Conservation (phyloP, 2,329 filamentous ascomycete genomes). For the Penicillium italicum region DNA sequence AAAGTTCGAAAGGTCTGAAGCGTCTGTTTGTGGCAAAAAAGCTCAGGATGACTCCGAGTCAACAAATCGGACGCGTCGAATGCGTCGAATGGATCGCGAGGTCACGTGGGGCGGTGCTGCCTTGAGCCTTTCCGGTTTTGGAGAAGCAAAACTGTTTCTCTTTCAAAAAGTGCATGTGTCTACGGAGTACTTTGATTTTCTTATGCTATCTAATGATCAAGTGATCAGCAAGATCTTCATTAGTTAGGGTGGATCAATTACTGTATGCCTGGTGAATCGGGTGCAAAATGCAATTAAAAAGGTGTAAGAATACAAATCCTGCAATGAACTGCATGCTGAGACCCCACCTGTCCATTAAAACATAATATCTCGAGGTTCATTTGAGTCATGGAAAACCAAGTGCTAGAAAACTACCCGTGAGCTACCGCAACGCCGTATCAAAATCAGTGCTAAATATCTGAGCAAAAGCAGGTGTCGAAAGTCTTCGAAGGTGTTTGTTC, state of each 20-base stretch:
- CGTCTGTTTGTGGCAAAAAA: slow-evolving; percentile 25
- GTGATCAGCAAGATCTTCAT: background rate
- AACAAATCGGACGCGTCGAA: slow-evolving; percentile 31
- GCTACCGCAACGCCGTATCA: background rate
- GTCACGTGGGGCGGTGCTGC: slow-evolving; percentile 33
- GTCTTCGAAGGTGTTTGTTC: background rate
- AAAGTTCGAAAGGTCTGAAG: background rate
- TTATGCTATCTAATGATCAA: background rate
- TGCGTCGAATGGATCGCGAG: slow-evolving; percentile 36
- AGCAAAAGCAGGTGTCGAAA: background rate
- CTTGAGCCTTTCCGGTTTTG: slow-evolving; percentile 9
- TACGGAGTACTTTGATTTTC: background rate
- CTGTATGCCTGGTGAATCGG: background rate
- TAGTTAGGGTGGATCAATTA: background rate
- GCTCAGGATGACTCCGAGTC: slow-evolving; percentile 4
- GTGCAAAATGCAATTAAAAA: background rate
- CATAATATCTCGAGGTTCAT: background rate
- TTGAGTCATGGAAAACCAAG: background rate
- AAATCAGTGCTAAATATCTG: background rate
- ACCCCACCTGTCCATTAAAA: background rate
- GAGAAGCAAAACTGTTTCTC: background rate
- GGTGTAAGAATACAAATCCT: slow-evolving; percentile 6
- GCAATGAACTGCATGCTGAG: background rate
- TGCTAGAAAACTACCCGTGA: background rate
- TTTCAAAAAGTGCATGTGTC: background rate